Conservation (phyloP, 78 protist genomes). For the Ministeria vibrans region DNA sequence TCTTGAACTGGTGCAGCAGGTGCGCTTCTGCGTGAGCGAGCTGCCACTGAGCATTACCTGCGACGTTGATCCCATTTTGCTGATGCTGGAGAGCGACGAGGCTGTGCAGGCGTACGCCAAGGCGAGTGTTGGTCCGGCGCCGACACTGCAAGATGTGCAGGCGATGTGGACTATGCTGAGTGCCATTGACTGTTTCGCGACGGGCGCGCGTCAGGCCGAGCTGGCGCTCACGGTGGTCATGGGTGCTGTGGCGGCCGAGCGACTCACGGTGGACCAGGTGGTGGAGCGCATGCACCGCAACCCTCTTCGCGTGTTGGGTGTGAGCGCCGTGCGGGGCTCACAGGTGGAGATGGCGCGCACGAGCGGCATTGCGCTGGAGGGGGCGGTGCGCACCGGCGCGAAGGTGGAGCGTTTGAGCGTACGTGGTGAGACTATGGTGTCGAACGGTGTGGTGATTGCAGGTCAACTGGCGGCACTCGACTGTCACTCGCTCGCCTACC, state of each 20-base stretch:
- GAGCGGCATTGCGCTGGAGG: not conserved
- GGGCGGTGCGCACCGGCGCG: too few relatives aligned
- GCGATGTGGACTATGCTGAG: conserved; percentile 66
- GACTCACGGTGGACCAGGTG: conserved; percentile 49
- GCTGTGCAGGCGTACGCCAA: conserved; percentile 30
- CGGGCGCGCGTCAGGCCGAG: not conserved
- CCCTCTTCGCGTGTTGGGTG: conserved; percentile 40
- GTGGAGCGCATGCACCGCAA: not conserved
- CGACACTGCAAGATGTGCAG: conserved; percentile 40
- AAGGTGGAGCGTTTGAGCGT: not conserved
- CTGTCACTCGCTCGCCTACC: not conserved
- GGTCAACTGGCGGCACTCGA: not conserved
- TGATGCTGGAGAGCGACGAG: conserved; percentile 34
- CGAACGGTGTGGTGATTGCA: not conserved
- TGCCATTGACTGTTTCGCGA: conserved; percentile 57
- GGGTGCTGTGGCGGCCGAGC: conserved; percentile 48
- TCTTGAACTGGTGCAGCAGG: conserved; percentile 39
- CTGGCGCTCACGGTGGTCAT: conserved; percentile 54
- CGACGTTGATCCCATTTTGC: conserved; percentile 50
- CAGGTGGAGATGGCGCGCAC: conserved; percentile 43
- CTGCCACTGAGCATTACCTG: conserved; percentile 56
- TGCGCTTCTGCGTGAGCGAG: conserved; percentile 56
- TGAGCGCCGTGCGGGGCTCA: conserved; percentile 55
- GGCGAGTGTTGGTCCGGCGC: conserved; percentile 27
- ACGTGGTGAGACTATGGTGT: not conserved